Evolutionary conservation across 371 early-diverging fungal species (phyloP), one percentile per base, ranked within the genome.

Genomic region (Choanephora cucurbitarum): DNA sequence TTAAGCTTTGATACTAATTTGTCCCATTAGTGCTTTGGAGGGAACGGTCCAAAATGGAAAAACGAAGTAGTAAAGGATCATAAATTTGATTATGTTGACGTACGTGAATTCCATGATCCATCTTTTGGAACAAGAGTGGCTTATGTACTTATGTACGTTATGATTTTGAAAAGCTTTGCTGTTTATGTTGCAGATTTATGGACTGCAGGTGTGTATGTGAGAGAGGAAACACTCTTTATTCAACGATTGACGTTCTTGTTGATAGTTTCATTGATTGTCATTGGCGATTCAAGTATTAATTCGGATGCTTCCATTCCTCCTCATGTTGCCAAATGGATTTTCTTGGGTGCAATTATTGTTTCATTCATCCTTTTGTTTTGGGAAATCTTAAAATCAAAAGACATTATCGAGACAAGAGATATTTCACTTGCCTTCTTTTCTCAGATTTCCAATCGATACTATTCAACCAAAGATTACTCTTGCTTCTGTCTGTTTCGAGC

Each of bases 11-110:
- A n/a, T n/a, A n/a, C n/a, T n/a, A n/a, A n/a, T n/a, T n/a, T 32
- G 32, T 32, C 32, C 32, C 21, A 11, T 18, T 41, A 58, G 59
- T 58, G 59, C 24, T 59, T 51, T 52, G 50, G 65, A 43, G 18
- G 52, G 44, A 22, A 43, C 37, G 77, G 79, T 13, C 80, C 83
- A 13, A 73, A 80, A 49, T 92, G 93, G 93, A 89, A 92, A 73
- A 81, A 89, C 55, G 93, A 92, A 76, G 73, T 82, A 47, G 84
- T 91, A 44, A 82, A 81, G 62, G 93, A 92, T 76, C 93, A 94
- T 80, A 92, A 91, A 69, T 95, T 95, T 69, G 93, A 93, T 67
- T 91, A 83, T 75, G 80, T 95, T 52, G 90, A 95, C 60, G 83
- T 93, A 17, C 83, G 91, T 9, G 93, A 92, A 60, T 93, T 91